A percentile compares a stretch with the other conserved stretches of the same genome.
Conservation (phyloP, 805 yeast species). For the Saccharomycopsis microspora region DNA sequence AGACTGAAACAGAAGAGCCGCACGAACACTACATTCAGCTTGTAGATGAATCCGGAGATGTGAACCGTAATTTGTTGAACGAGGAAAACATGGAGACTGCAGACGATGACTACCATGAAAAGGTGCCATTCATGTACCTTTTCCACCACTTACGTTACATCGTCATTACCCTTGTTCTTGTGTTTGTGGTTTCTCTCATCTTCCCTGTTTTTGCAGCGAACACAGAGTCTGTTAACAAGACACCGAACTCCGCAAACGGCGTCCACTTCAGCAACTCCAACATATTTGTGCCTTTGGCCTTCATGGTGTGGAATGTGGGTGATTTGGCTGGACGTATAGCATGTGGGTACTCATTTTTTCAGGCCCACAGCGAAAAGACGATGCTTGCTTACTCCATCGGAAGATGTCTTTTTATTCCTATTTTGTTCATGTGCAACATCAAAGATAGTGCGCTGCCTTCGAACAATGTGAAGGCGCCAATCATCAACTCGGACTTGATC, state of each 20-base stretch:
- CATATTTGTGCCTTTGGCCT: conserved; percentile 65
- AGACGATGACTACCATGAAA: conserved; percentile 2
- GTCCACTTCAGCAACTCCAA: conserved; percentile 16
- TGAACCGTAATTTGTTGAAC: conserved; percentile 3
- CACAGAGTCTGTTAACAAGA: conserved; percentile 38
- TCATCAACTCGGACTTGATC: conserved; percentile 45
- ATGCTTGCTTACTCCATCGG: conserved; percentile 43
- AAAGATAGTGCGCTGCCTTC: conserved; percentile 23
- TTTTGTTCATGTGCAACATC: conserved; percentile 59
- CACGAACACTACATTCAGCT: conserved; percentile 12
- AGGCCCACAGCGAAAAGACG: conserved; percentile 30
- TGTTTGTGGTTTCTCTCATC: conserved; percentile 61
- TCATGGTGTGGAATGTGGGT: conserved; percentile 81
- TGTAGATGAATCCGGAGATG: conserved; percentile 15
- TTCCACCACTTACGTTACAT: conserved; percentile 55
- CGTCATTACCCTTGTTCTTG: conserved; percentile 57
- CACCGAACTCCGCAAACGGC: conserved; percentile 11
- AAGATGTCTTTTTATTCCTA: conserved; percentile 54
- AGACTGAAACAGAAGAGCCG: conserved; percentile 19
- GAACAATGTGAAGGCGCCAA: conserved; percentile 1
- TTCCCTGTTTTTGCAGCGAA: conserved; percentile 88
- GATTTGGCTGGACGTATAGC: conserved; percentile 69
- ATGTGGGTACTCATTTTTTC: conserved; percentile 39
- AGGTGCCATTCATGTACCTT: conserved; percentile 46
- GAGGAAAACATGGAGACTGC: conserved; percentile 6